Conservation (phyloP, 176 grass and related monocot species). For the Rhynchospora tenuis region DNA sequence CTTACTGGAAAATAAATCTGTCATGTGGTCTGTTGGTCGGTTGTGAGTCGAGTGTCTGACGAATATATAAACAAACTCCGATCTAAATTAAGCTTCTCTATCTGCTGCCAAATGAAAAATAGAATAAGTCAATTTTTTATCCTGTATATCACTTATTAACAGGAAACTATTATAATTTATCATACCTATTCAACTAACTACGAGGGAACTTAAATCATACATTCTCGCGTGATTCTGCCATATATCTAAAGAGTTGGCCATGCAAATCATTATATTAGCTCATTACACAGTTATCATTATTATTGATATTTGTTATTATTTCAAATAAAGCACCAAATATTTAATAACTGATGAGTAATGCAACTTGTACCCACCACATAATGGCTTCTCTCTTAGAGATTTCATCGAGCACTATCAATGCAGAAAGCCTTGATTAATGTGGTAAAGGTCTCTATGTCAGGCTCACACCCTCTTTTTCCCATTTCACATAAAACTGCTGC, state of each 20-base stretch:
- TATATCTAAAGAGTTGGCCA: conserved; percentile 6
- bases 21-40: not conserved
- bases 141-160: too few species aligned
- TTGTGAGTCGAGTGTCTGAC: not conserved
- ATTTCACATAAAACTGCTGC: conserved; percentile 61
- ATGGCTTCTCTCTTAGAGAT: conserved; percentile 38
- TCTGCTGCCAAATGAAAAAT: not conserved
- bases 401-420: conserved; percentile 64
- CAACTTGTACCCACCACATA: not conserved
- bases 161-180: too few species aligned
- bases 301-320: not conserved
- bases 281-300: not conserved
- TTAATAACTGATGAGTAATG: not conserved
- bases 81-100: conserved; percentile 6
- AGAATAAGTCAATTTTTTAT: too few species aligned
- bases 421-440: conserved; percentile 68
- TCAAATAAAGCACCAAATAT: not conserved
- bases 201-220: too few species aligned
- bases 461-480: conserved; percentile 29
- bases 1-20: conserved; percentile 11
- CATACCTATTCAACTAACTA: too few species aligned
- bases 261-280: not conserved
- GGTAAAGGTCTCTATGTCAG: conserved; percentile 57
- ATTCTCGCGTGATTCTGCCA: conserved; percentile 3
- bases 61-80: not conserved